phyloP scores from a whole-genome alignment of 345 rosid genomes.

The Gossypium stocksii region DNA sequence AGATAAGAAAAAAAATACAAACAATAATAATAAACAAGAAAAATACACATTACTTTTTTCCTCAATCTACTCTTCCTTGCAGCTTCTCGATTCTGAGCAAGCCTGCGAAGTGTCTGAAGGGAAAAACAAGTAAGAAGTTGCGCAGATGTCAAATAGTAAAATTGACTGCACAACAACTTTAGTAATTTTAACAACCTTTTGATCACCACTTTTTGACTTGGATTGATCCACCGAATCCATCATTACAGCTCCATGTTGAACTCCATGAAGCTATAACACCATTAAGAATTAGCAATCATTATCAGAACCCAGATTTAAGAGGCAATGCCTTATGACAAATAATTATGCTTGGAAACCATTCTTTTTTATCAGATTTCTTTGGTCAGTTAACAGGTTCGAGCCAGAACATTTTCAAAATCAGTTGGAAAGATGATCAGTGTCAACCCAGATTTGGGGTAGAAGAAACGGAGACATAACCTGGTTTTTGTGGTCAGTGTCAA shows the following conservation, averaged over 20 bases:
- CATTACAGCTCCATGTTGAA: conserved; percentile 40
- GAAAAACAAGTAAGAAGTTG: background rate
- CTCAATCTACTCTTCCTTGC: conserved; percentile 88
- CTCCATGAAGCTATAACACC: conserved; percentile 38
- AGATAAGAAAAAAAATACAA: background rate
- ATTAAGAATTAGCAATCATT: background rate
- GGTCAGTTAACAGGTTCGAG: background rate
- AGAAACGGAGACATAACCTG: conserved; percentile 53
- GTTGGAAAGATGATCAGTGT: background rate
- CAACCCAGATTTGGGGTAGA: no score
- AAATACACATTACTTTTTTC: conserved; percentile 58
- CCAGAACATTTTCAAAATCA: background rate
- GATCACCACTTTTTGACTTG: conserved; percentile 54
- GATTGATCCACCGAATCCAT: conserved; percentile 59
- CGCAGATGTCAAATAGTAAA: background rate
- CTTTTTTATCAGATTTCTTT: background rate
- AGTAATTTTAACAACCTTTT: conserved; percentile 39
- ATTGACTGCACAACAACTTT: background rate
- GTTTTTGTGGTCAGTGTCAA: conserved; percentile 75
- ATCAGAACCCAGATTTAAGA: conserved; percentile 11
- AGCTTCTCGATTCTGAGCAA: conserved; percentile 94
- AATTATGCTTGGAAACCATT: background rate
- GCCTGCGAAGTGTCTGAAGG: conserved; percentile 62
- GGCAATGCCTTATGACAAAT: background rate
- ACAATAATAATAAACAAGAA: background rate